These are phyloP conservation scores for Chaetomium strumarium DNA, from an alignment of 2,329 filamentous ascomycete species.

Conservation along the genomic window DNA sequence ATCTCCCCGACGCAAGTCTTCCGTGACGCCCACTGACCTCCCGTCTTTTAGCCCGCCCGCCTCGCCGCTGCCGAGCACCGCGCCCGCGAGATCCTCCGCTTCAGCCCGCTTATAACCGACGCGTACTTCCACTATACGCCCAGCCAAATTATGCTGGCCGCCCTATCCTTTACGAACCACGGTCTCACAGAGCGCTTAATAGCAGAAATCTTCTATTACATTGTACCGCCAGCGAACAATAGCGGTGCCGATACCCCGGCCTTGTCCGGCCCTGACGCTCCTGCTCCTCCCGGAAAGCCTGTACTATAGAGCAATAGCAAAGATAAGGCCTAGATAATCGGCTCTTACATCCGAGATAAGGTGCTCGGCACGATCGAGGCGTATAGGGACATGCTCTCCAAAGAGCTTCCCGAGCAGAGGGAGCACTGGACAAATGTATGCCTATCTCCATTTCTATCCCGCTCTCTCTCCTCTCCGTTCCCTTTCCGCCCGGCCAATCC, in stretches of 20 bases:
- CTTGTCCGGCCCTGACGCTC: conserved; percentile 12
- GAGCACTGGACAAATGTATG: conserved; percentile 50
- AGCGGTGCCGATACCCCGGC: conserved; percentile 25
- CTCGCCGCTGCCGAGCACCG: conserved; percentile 61
- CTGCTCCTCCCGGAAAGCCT: conserved; percentile 12
- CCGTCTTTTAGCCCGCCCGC: conserved; percentile 31
- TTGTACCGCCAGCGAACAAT: conserved; percentile 14
- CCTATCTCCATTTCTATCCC: conserved; percentile 1
- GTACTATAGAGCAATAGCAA: conserved; percentile 11
- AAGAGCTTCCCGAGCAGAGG: conserved; percentile 50
- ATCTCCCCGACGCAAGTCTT: conserved; percentile 12
- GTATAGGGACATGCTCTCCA: conserved; percentile 50
- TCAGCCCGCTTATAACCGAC: conserved; percentile 79
- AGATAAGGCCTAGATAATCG: conserved; percentile 26
- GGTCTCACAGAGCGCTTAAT: conserved; percentile 50
- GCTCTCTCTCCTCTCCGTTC: neutral
- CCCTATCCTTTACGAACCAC: conserved; percentile 68
- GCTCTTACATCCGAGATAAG: conserved; percentile 37
- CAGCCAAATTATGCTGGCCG: conserved; percentile 85
- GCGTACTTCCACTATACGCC: conserved; percentile 95
- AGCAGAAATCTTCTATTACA: conserved; percentile 34
- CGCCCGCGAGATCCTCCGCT: conserved; percentile 68
- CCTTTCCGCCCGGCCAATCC: neutral
- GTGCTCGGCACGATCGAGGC: conserved; percentile 43
- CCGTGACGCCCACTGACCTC: conserved; percentile 11